phyloP scores from a whole-genome alignment of 257 asterid genomes.

The Jasminum sambac region DNA sequence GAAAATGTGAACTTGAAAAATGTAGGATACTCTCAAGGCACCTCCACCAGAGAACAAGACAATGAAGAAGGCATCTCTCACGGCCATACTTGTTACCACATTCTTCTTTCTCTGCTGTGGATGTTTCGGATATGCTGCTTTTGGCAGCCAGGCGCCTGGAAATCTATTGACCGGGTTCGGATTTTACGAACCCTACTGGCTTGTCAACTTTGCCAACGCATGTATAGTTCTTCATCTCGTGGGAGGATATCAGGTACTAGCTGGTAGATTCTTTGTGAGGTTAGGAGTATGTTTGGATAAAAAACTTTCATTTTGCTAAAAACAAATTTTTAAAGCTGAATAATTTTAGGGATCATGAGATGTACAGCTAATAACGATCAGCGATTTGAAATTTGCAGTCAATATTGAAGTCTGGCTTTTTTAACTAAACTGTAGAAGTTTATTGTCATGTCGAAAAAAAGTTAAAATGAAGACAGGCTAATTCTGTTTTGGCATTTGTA shows the following conservation, averaged over 20 bases:
- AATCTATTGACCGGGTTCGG: slow-evolving; percentile 74
- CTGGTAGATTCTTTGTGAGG: too few species aligned
- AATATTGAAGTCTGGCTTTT: too few species aligned
- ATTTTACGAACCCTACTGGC: slow-evolving; percentile 80
- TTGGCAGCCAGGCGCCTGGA: slow-evolving; percentile 60
- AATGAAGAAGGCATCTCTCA: slow-evolving; percentile 52
- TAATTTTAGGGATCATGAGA: too few species aligned
- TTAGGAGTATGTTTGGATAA: too few species aligned
- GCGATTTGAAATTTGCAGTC: too few species aligned
- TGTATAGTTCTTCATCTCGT: slow-evolving; percentile 69
- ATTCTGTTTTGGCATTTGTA: slow-evolving; percentile 30
- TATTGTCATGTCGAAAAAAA: too few species aligned
- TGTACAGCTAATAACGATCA: too few species aligned
- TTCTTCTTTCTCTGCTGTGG: slow-evolving; percentile 67
- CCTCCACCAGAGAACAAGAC: slow-evolving; percentile 51
- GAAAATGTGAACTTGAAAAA: slow-evolving; percentile 20
- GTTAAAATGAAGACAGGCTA: too few species aligned
- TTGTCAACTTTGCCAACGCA: slow-evolving; percentile 62
- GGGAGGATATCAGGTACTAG: slow-evolving; percentile 61
- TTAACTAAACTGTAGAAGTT: too few species aligned
- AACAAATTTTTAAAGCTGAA: too few species aligned
- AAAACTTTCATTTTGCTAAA: too few species aligned
- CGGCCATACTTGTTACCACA: slow-evolving; percentile 46
- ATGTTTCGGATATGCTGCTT: slow-evolving; percentile 74
- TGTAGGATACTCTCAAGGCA: slow-evolving; percentile 60